Base-by-base conservation (phyloP, 2,329 filamentous ascomycete species). In the Verticillium albo-atrum region DNA sequence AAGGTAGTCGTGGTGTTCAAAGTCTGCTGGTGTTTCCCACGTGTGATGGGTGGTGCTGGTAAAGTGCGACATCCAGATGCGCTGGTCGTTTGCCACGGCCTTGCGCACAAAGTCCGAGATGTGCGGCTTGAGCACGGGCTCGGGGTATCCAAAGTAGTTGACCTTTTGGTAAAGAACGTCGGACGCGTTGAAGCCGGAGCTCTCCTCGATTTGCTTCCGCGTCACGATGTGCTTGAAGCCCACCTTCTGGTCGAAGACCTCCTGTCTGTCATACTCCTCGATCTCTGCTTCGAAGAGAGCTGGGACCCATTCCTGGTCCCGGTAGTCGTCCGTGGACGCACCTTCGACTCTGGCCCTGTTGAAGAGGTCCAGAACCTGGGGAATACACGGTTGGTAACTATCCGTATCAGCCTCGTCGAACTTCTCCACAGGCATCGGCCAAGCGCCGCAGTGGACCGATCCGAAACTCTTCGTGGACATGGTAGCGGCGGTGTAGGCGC, bases 81-180 rank as follows among this genome's bases (percentile, higher is more conserved):
- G 68, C 54, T 69, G 63, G 54, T 70, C 66, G 23, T 67, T 67
- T 35, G 62, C 61, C 54, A 68, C 64, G 25, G 70, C 68, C 25
- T 25, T 42, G 27, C 23, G 17, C 27, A 57, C 47, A 27, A 51
- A 57, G 3, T 66, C 60, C 14, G 61, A 61, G 55, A 75, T 70
- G 17, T 72, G 61, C 34, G 76, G 74, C 61, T 71, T 71, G 1
- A 77, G 65, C 34, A 75, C 75, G 6, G 69, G 68, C 60, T 80
- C 77, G 6, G 75, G 66, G 58, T 65, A 77, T 58, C 76, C 77
- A 62, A 78, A 79, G 60, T 79, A 79, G 61, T 78, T 78, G 58
- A 67, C 58, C 35, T 62, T 62, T 6, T 64, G 27, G 42, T 57
- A 51, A 4, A 34, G 9, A 10, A 42, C 26, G 9, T 51, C 27